Conservation (phyloP, 2,329 filamentous ascomycete species). For the Penicillium brasilianum region DNA sequence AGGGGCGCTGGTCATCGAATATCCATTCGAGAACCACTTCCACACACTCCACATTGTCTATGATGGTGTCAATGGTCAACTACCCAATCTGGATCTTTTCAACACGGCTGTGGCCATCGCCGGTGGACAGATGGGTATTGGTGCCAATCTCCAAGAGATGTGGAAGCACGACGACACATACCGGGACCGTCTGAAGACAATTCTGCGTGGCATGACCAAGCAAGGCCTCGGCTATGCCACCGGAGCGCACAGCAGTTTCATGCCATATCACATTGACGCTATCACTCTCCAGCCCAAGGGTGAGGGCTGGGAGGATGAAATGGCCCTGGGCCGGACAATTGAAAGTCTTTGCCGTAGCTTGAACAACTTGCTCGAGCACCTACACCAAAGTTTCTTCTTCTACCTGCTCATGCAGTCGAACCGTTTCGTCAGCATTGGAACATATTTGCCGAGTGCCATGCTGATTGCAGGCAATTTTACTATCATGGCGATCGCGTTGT, state of each 20-base stretch:
- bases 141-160: conserved; percentile 83
- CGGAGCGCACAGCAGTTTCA: conserved; percentile 92
- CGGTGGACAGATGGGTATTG: conserved; percentile 88
- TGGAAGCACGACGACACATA: conserved; percentile 78
- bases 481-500: conserved; percentile 92
- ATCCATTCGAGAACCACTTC: conserved; percentile 82
- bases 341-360: conserved; percentile 91
- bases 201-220: conserved; percentile 89
- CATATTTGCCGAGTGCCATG: conserved; percentile 98
- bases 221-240: conserved; percentile 88
- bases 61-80: conserved; percentile 91
- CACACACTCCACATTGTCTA: conserved; percentile 90
- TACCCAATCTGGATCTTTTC: conserved; percentile 93
- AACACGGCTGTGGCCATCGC: conserved; percentile 92
- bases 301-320: conserved; percentile 95
- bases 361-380: conserved; percentile 94
- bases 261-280: conserved; percentile 96
- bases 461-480: conserved; percentile 91
- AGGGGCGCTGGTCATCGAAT: conserved; percentile 91
- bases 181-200: conserved; percentile 79
- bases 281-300: conserved; percentile 91
- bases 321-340: conserved; percentile 86
- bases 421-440: conserved; percentile 96
- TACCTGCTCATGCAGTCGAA: conserved; percentile 91
- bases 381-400: conserved; percentile 99